Conservation (phyloP, 164 flowering plant genomes). For the Chloranthus sessilifolius region DNA sequence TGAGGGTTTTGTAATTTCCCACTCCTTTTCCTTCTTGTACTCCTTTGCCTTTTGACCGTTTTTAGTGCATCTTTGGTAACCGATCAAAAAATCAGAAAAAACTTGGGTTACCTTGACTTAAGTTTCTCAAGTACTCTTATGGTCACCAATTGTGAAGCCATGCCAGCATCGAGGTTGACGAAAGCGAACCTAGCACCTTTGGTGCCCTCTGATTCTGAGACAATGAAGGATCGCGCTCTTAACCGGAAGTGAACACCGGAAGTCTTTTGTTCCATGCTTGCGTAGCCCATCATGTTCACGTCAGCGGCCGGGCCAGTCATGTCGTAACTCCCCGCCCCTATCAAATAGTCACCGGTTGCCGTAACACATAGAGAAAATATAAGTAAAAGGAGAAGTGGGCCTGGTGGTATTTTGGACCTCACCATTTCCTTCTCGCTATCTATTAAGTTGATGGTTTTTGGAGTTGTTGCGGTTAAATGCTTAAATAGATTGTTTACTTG, state of each 20-base stretch:
- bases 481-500: neutral
- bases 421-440: slow-evolving; percentile 1
- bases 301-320: slow-evolving; percentile 79
- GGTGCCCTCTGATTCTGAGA: slow-evolving; percentile 26
- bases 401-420: neutral
- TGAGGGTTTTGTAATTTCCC: too few relatives aligned
- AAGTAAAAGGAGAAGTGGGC: neutral
- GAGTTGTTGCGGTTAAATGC: neutral
- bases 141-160: slow-evolving; percentile 71
- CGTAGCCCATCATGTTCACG: slow-evolving; percentile 75
- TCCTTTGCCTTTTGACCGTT: too few relatives aligned
- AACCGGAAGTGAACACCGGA: slow-evolving; percentile 59
- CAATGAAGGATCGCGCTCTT: slow-evolving; percentile 52
- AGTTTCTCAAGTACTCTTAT: slow-evolving; percentile 56
- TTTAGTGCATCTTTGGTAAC: too few relatives aligned
- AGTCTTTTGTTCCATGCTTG: slow-evolving; percentile 35
- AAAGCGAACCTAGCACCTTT: slow-evolving; percentile 48
- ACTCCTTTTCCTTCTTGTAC: too few relatives aligned
- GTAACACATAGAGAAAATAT: neutral
- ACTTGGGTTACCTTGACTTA: slow-evolving; percentile 32
- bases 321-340: slow-evolving; percentile 78
- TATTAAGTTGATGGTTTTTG: neutral
- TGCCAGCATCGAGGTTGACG: slow-evolving; percentile 66
- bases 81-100: neutral
- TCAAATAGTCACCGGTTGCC: slow-evolving; percentile 36